Evolutionary conservation across 345 rosid species (phyloP).

Genomic region (Eucalyptus rudis): DNA sequence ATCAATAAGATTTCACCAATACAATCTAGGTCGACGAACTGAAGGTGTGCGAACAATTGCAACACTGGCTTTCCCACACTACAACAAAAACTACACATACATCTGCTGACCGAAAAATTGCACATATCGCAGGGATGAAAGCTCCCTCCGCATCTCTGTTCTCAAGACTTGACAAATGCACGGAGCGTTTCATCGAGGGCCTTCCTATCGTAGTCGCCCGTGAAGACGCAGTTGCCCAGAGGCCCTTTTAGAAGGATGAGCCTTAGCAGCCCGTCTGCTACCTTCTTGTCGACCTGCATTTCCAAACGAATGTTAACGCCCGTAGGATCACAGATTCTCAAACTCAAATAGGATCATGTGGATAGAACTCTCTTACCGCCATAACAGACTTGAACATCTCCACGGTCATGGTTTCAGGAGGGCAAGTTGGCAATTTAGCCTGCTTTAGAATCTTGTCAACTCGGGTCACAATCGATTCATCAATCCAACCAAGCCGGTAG

Average conservation of each 20-base stretch:
- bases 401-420: constrained; percentile 79
- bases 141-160: background rate
- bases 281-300: constrained; percentile 92
- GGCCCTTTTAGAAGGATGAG: constrained; percentile 93
- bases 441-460: constrained; percentile 43
- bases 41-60: background rate
- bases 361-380: constrained; percentile 54
- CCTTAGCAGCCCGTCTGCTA: constrained; percentile 89
- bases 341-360: background rate
- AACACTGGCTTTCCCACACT: background rate
- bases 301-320: background rate
- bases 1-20: background rate
- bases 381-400: constrained; percentile 90
- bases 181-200: constrained; percentile 78
- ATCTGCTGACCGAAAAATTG: background rate
- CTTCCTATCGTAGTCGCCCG: constrained; percentile 79
- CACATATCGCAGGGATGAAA: background rate
- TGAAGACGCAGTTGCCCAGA: constrained; percentile 84
- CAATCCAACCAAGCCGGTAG: constrained; percentile 96
- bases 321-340: background rate
- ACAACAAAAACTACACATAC: background rate
- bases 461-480: constrained; percentile 64
- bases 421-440: constrained; percentile 66
- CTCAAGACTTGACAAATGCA: constrained; percentile 54
- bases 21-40: background rate